Evolutionary conservation across 139 green algal genomes (phyloP), one percentile per base, ranked within the genome.

Genomic region (Coelastrella sp.): DNA sequence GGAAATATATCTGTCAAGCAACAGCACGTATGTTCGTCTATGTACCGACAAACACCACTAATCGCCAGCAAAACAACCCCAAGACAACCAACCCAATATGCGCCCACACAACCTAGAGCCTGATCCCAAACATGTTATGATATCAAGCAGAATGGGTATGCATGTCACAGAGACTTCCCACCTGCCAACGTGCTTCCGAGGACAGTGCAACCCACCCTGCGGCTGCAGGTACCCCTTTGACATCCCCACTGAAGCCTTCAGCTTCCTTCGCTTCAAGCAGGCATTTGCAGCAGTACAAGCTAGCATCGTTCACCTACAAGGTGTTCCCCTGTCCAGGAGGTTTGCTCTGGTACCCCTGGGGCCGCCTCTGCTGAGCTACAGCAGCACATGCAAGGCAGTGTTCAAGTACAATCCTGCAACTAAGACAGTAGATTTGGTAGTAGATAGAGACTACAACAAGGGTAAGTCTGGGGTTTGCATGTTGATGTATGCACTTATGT

Each of bases 311-410:
- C 96, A 99, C 82, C 89, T 99, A 51, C 94, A 97, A 88, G 95
- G 95, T 7, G 94, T 99, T 27, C 85, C 91, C 19, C 81, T 94
- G 30, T 88, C 92, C 25, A 91, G 91, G 79, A 90, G 96, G n/a
- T 99, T 99, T 93, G 96, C 96, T 5, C 90, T 99, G 25, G 96
- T 99, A 51, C 96, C 96, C 0, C 89, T 99, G 79, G 96, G 96
- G 0, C 96, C 96, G 0, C 96, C 96, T 4, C 84, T 98, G 45
- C 85, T 98, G 17, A 87, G 86, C 5, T 99, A 99, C 89, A 90
- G 80, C 80, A 94, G 88, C 83, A 97, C 91, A 27, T 89, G 32
- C 77, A 84, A 84, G 77, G 77, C 71, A 27, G 9, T 38, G 90
- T 89, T 99, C 34, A 84, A 82, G 40, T 96, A 93, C 81, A 89